These are phyloP conservation scores for Sicyos edulis DNA, from an alignment of 306 rosid genomes.

Conservation along the genomic window DNA sequence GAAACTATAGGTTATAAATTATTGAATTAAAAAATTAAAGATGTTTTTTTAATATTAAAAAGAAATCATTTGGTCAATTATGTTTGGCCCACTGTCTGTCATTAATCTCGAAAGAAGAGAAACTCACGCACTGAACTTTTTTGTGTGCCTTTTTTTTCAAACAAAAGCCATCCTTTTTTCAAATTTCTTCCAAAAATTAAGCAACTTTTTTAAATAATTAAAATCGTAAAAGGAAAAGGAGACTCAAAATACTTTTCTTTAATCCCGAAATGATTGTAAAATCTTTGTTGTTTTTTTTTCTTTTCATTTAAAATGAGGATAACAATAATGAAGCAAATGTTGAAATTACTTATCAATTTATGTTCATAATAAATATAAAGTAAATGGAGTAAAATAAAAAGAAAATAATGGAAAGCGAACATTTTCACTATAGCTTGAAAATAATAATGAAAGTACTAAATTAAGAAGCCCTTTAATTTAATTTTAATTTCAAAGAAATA, in stretches of 20 bases:
- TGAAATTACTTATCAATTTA: too few relatives aligned
- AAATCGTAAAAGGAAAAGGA: neutral
- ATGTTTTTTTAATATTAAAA: neutral
- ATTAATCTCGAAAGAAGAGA: neutral
- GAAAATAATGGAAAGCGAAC: too few relatives aligned
- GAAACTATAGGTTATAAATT: neutral
- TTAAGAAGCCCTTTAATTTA: too few relatives aligned
- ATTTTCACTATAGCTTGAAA: too few relatives aligned
- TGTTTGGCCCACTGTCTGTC: constrained; percentile 12
- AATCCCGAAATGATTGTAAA: too few relatives aligned
- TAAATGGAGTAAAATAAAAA: too few relatives aligned
- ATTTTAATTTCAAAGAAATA: too few relatives aligned
- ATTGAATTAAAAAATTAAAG: neutral
- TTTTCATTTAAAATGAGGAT: neutral
- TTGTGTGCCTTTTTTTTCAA: neutral
- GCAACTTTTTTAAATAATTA: neutral
- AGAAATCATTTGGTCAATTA: neutral
- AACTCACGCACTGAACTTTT: neutral
- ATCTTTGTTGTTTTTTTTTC: neutral
- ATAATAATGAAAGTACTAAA: too few relatives aligned
- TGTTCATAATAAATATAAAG: too few relatives aligned
- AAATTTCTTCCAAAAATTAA: neutral
- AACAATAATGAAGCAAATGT: too few relatives aligned
- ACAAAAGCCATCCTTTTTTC: neutral
- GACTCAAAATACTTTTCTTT: too few relatives aligned